Conservation (phyloP, 306 rosid species). For the Cicer bijugum region DNA sequence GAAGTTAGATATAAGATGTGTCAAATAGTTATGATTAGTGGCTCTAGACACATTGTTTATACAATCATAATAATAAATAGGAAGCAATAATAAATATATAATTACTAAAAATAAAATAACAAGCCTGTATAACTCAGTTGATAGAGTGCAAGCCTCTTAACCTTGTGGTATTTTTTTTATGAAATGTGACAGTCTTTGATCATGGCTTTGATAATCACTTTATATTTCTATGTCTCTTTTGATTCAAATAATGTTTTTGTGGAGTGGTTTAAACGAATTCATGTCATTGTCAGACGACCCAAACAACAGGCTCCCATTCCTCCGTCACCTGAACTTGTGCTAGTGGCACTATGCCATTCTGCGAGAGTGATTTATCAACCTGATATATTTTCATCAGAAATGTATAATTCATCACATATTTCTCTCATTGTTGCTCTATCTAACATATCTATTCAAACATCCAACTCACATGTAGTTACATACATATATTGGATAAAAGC, state of each 20-base stretch:
- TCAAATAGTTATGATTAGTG: too few relatives aligned
- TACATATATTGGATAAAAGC: not conserved
- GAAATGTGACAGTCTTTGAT: not conserved
- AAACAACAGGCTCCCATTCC: not conserved
- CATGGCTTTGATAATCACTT: not conserved
- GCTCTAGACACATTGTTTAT: too few relatives aligned
- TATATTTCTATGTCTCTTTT: not conserved
- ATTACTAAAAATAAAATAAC: too few relatives aligned
- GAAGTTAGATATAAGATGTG: too few relatives aligned
- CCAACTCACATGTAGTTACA: not conserved
- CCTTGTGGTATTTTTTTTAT: too few relatives aligned
- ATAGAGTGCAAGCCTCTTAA: too few relatives aligned
- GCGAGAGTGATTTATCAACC: not conserved
- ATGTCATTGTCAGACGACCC: too few relatives aligned
- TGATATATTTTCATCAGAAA: not conserved
- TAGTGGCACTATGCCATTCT: not conserved
- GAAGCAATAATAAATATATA: too few relatives aligned
- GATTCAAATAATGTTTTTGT: not conserved
- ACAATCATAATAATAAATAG: too few relatives aligned
- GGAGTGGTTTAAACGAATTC: not conserved
- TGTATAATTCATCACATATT: not conserved
- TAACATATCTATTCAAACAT: not conserved
- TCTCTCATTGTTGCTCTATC: not conserved
- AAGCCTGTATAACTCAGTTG: too few relatives aligned
- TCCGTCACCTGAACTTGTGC: not conserved